Conservation (phyloP, 768 basidiomycete species). For the Termitomyces sp. region DNA sequence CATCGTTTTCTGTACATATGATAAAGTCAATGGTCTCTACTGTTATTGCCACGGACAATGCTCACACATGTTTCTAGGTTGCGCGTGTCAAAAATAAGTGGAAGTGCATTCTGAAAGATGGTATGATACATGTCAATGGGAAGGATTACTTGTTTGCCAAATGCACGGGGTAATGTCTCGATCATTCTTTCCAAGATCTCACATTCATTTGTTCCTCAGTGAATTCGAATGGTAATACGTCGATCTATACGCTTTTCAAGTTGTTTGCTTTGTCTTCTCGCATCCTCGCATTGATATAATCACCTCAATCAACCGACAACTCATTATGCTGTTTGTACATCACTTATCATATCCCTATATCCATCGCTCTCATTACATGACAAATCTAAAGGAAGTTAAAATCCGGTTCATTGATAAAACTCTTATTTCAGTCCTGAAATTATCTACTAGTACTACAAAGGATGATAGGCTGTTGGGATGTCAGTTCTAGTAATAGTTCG, state of each 20-base stretch:
- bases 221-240: slow-evolving; percentile 40
- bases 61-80: slow-evolving; percentile 51
- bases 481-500: neutral
- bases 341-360: slow-evolving; percentile 15
- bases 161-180: slow-evolving; percentile 75
- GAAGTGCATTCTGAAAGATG: slow-evolving; percentile 98
- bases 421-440: neutral
- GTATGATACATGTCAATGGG: slow-evolving; percentile 95
- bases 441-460: neutral
- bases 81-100: slow-evolving; percentile 99
- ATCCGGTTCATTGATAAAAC: neutral
- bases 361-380: slow-evolving; percentile 18
- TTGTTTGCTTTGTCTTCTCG: slow-evolving; percentile 3
- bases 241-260: slow-evolving; percentile 1
- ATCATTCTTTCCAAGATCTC: neutral
- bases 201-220: slow-evolving; percentile 17
- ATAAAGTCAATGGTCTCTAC: slow-evolving; percentile 63
- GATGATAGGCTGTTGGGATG: neutral
- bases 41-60: neutral
- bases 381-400: slow-evolving; percentile 15
- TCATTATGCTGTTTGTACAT: slow-evolving; percentile 16
- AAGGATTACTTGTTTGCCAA: slow-evolving; percentile 97
- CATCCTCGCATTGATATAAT: neutral
- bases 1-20: slow-evolving; percentile 97
- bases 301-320: slow-evolving; percentile 4